These are phyloP conservation scores for Chlorencoelia australis DNA, from an alignment of 2,329 filamentous ascomycete genomes.

Conservation along the genomic window DNA sequence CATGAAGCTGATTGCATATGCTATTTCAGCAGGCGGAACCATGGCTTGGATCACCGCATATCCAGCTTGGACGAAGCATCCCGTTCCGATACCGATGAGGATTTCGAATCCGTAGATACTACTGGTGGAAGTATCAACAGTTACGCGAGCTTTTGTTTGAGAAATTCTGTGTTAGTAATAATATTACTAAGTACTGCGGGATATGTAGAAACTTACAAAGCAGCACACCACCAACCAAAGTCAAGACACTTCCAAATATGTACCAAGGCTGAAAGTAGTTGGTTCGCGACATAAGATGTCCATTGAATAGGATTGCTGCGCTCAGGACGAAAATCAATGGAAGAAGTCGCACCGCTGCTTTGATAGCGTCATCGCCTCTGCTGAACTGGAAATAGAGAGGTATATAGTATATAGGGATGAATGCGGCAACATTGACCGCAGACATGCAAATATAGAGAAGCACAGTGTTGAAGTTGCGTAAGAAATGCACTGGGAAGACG, in stretches of 20 bases:
- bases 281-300: conserved; percentile 27
- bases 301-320: conserved; percentile 18
- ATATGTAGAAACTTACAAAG: background rate
- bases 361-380: conserved; percentile 36
- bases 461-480: conserved; percentile 12
- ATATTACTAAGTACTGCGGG: too few relatives aligned
- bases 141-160: background rate
- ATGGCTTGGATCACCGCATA: background rate
- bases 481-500: conserved; percentile 16
- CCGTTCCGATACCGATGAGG: background rate
- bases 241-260: conserved; percentile 20
- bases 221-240: conserved; percentile 3
- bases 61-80: conserved; percentile 22
- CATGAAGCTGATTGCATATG: background rate
- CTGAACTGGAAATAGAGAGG: conserved; percentile 33
- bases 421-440: conserved; percentile 27
- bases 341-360: conserved; percentile 25
- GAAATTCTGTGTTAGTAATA: background rate
- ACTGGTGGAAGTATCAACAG: background rate
- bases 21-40: conserved; percentile 1
- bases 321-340: conserved; percentile 10
- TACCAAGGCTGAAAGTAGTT: conserved; percentile 29
- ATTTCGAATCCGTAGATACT: background rate
- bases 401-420: conserved; percentile 30
- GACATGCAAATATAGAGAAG: conserved; percentile 23